Evolutionary conservation across 208 protist species (phyloP), one percentile per base, ranked within the genome.

Genomic region (Trypanosoma melophagium): DNA sequence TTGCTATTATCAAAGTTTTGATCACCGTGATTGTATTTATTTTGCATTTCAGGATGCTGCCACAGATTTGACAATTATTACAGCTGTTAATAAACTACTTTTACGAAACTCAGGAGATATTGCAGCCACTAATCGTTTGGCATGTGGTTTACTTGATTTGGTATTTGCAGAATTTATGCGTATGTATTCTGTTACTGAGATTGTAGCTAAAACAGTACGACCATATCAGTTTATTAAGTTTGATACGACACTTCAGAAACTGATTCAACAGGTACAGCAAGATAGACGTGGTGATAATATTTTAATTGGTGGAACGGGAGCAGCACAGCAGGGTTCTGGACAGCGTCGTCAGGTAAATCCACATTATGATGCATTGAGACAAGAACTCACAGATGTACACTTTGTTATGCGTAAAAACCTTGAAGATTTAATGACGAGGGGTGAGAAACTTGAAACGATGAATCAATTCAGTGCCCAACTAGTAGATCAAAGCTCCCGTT

Each of bases 151-250:
- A 7, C 67, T 96, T 13, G 88, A 96, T 68, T 66, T 69, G 14
- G 69, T 96, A 31, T 93, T 94, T 67, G 66, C 87, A 1, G 86
- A 89, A 70, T 96, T 96, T 60, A 87, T 77, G 4, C 77, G 86
- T 44, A 50, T 60, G 60, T 87, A 88, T 74, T 74, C 71, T 9
- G 56, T 80, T 5, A 76, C 65, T 47, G 83, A 94, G 57, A 84
- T 94, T 65, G 35, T 41, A 2, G 80, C 80, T 0, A 60, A 60
- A 5, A 81, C 76, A 69, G 68, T 96, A 41, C 76, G 86, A 2
- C 81, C 89, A 2, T 97, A 84, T 66, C 89, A 97, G 54, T 97
- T 93, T 62, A 95, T 94, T 59, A 89, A 92, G 71, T 97, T 97
- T 60, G 89, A 97, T 44, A 76, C 85, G 2, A 80, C 75, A n/a